Conservation (phyloP, 2,329 filamentous ascomycete species). For the Elsinoe perseae region DNA sequence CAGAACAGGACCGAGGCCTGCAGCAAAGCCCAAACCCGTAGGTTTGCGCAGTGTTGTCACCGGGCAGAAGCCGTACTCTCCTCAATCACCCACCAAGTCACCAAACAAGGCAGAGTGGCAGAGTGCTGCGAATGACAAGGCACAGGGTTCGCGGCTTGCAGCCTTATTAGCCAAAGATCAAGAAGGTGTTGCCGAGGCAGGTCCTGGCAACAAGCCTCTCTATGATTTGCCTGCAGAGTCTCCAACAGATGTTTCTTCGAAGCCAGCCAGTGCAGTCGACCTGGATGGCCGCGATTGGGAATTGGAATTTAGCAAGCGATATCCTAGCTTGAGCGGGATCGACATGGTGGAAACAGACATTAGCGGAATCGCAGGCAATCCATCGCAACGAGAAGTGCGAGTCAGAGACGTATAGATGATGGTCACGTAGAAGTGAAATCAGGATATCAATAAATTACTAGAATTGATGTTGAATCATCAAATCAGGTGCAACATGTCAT, state of each 20-base stretch:
- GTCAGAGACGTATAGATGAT: constrained; percentile 18
- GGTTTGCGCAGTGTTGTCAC: constrained; percentile 1
- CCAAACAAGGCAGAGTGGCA: constrained; percentile 27
- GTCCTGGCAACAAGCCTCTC: constrained; percentile 21
- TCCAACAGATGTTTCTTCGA: not conserved
- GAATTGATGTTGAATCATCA: not conserved
- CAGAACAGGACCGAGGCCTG: constrained; percentile 11
- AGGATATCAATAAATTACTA: not conserved
- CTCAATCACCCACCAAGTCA: constrained; percentile 12
- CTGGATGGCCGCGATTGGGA: constrained; percentile 47
- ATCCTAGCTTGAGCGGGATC: constrained; percentile 74
- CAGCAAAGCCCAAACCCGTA: constrained; percentile 18
- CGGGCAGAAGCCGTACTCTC: not conserved
- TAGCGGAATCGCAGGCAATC: constrained; percentile 15
- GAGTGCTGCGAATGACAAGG: constrained; percentile 26
- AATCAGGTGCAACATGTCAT: not conserved
- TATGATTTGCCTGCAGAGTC: constrained; percentile 11
- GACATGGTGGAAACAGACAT: constrained; percentile 67
- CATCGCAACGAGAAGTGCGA: constrained; percentile 16
- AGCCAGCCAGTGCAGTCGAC: not conserved
- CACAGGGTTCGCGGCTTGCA: constrained; percentile 23
- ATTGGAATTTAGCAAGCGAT: constrained; percentile 71
- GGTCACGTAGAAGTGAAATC: constrained; percentile 9
- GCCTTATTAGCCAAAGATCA: constrained; percentile 32
- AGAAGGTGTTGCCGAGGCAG: constrained; percentile 29